Evolutionary conservation across 257 asterid genomes (phyloP).

Genomic region (Petunia axillaris): DNA sequence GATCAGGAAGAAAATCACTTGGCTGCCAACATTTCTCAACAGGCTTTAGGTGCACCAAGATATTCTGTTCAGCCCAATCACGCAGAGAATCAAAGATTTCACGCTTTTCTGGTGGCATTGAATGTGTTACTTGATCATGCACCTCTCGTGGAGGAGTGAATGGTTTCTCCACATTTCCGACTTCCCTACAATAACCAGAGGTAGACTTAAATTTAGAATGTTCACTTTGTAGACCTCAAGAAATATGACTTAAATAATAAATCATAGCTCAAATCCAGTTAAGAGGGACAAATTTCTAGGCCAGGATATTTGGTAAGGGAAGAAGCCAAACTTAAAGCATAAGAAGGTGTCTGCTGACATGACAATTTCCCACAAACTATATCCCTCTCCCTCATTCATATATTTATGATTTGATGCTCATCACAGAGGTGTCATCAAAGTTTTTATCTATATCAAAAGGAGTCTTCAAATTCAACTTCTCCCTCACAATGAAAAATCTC

Average conservation of each 20-base stretch:
- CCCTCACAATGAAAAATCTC: background rate
- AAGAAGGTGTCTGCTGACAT: background rate
- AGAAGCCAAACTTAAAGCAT: background rate
- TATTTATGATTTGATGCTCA: background rate
- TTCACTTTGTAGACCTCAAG: background rate
- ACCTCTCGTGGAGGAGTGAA: conserved; percentile 67
- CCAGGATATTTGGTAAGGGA: background rate
- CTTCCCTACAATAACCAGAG: conserved; percentile 44
- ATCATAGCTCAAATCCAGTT: background rate
- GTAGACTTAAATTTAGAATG: background rate
- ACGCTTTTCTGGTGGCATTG: conserved; percentile 68
- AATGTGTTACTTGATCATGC: conserved; percentile 67
- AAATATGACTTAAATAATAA: background rate
- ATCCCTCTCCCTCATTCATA: background rate
- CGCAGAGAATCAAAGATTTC: conserved; percentile 66
- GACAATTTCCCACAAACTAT: background rate
- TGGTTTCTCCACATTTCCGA: conserved; percentile 47
- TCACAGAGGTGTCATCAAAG: background rate
- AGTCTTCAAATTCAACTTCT: background rate
- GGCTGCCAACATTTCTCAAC: conserved; percentile 86
- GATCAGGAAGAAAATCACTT: conserved; percentile 67
- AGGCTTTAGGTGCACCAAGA: conserved; percentile 62
- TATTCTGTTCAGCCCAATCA: conserved; percentile 59
- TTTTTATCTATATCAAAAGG: background rate
- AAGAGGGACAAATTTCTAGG: background rate